Evolutionary conservation across 2,329 filamentous ascomycete genomes (phyloP).

Genomic region (Calonectria leucothoes): DNA sequence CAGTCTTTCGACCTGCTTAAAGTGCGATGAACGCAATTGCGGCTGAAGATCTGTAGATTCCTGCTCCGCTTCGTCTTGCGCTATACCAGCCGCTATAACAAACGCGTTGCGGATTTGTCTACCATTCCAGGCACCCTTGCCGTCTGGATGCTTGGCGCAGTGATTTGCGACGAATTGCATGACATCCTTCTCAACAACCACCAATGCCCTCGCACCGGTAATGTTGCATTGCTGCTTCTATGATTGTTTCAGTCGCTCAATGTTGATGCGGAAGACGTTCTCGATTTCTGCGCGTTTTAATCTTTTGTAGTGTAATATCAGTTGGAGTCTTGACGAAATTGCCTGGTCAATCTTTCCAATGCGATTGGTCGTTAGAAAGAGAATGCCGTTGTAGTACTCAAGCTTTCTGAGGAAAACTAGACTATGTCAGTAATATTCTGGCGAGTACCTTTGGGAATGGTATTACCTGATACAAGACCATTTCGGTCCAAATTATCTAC

Average conservation of each 20-base stretch:
- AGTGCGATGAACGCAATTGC: conserved; percentile 12
- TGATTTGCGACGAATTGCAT: conserved; percentile 1
- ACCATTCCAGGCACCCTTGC: conserved; percentile 15
- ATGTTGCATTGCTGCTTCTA: background rate
- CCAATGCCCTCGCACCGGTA: background rate
- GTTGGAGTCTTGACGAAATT: conserved; percentile 10
- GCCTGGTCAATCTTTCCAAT: conserved; percentile 18
- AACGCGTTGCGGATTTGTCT: conserved; percentile 18
- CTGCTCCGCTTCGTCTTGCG: background rate
- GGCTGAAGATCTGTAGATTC: background rate
- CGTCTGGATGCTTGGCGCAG: background rate
- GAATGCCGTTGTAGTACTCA: conserved; percentile 16
- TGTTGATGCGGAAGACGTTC: conserved; percentile 12
- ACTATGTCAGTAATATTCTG: background rate
- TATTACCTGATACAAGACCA: background rate
- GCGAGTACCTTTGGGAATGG: background rate
- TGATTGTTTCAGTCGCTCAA: background rate
- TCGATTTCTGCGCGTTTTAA: background rate
- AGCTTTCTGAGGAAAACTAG: conserved; percentile 12
- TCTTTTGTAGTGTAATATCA: conserved; percentile 14
- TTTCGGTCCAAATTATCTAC: background rate
- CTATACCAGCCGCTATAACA: conserved; percentile 1
- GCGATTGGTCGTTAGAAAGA: conserved; percentile 17
- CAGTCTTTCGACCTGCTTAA: conserved; percentile 7
- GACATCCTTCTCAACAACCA: background rate